Conservation (phyloP, 2,329 filamentous ascomycete genomes). For the Setomelanomma holmii region DNA sequence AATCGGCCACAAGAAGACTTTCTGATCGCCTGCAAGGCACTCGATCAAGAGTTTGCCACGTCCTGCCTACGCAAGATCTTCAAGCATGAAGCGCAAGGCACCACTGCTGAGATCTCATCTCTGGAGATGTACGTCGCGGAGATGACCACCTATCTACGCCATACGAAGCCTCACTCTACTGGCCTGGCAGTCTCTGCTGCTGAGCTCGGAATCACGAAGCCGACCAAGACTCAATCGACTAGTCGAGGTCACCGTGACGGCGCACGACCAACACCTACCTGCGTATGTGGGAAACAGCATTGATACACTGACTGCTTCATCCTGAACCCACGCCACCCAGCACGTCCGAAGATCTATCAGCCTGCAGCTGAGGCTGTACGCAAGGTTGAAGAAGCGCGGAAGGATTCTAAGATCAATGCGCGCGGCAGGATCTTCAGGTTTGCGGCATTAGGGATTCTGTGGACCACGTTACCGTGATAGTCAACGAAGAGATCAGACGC, state of each 20-base stretch:
- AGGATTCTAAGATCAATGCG: conserved; percentile 4
- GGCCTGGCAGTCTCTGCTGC: not conserved
- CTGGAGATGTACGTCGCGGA: no score
- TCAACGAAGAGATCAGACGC: conserved; percentile 19
- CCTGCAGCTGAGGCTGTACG: conserved; percentile 1
- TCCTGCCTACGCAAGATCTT: no score
- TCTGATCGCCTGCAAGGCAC: no score
- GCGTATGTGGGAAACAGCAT: not conserved
- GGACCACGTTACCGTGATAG: conserved; percentile 28
- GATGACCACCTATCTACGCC: no score
- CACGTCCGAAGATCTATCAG: not conserved
- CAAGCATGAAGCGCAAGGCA: no score
- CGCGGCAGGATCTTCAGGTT: conserved; percentile 54
- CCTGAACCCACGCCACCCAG: not conserved
- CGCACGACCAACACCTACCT: not conserved
- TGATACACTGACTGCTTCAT: not conserved
- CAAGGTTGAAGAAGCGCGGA: not conserved
- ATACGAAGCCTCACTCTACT: not conserved
- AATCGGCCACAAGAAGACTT: not conserved
- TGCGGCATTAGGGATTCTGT: conserved; percentile 53
- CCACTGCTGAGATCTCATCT: no score
- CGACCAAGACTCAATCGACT: not conserved
- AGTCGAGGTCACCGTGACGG: not conserved
- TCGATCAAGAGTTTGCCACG: no score
- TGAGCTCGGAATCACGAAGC: not conserved